Evolutionary conservation across 805 yeast genomes (phyloP), one percentile per base, ranked within the genome.

Genomic region (Metschnikowia baotianmanensis): DNA sequence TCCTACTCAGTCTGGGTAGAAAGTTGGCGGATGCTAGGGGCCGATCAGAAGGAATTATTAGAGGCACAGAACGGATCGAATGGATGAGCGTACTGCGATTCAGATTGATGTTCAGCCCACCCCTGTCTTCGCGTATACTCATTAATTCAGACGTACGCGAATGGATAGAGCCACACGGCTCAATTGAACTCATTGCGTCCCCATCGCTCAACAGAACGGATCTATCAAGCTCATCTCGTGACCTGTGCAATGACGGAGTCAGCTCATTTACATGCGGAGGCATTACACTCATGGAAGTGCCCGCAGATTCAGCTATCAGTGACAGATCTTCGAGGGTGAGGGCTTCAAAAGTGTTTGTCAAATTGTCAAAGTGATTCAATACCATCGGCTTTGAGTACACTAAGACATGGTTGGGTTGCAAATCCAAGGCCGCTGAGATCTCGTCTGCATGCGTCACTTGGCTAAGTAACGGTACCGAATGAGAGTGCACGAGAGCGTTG

Each of bases 371-470:
- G 20, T 26, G 39, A 13, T 18, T 22, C 8, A 21, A 20, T 2
- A 30, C 34, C 18, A 11, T 12, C 8, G 39, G 40, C 10, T 36
- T 30, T 12, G 32, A 12, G 25, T 40, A 40, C 17, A 30, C 44
- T 15, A 35, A 21, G n/a, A 40, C 32, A 16, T 19, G 20, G 7
- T n/a, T 23, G 13, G 30, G 21, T 16, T 27, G 36, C 16, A 40
- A 26, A 2, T 40, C 44, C 36, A 40, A 40, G 10, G 44, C 44
- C 7, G 16, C n/a, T 2, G 44, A 30, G 12, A 40, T 25, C 30
- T 40, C 44, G 31, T 40, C 40, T n/a, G 23, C 11, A 6, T 20
- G 24, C 2, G 39, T 27, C 19, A 31, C 19, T 24, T 40, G 31
- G 15, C 25, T 23, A 22, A 35, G 18, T 7, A 35, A 35, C 8